Conservation (phyloP, 2,329 filamentous ascomycete species). For the Diaporthe caulivora region DNA sequence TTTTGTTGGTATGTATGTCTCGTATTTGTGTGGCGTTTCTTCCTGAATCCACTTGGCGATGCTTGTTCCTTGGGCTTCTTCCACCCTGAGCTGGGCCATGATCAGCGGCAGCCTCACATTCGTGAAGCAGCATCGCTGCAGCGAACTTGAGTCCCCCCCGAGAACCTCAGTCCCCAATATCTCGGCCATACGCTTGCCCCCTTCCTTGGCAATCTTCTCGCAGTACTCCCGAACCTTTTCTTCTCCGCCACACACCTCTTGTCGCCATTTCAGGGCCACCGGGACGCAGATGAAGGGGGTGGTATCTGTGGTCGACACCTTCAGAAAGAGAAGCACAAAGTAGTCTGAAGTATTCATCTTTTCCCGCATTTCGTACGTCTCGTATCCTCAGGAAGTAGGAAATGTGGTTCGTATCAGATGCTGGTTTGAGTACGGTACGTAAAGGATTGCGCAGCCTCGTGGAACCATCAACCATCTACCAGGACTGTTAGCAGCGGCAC, state of each 20-base stretch:
- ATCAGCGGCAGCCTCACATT: slow-evolving; percentile 72
- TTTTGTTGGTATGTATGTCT: slow-evolving; percentile 71
- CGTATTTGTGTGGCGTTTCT: slow-evolving; percentile 52
- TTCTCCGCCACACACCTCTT: slow-evolving; percentile 74
- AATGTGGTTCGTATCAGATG: slow-evolving; percentile 73
- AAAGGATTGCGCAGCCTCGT: slow-evolving; percentile 76
- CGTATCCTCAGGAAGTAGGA: slow-evolving; percentile 78
- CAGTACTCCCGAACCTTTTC: slow-evolving; percentile 71
- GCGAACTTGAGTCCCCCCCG: slow-evolving; percentile 62
- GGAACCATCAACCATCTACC: slow-evolving; percentile 77
- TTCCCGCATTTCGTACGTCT: slow-evolving; percentile 51
- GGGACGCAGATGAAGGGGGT: slow-evolving; percentile 73
- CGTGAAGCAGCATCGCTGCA: slow-evolving; percentile 70
- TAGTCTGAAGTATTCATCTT: slow-evolving; percentile 53
- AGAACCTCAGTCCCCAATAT: slow-evolving; percentile 74
- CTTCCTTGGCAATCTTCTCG: slow-evolving; percentile 64
- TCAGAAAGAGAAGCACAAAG: slow-evolving; percentile 75
- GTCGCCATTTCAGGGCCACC: slow-evolving; percentile 72
- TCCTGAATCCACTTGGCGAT: slow-evolving; percentile 50
- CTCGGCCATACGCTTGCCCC: slow-evolving; percentile 66
- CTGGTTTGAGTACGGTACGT: slow-evolving; percentile 77
- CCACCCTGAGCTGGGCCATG: slow-evolving; percentile 31
- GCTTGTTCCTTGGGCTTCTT: slow-evolving; percentile 36
- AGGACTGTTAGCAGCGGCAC: slow-evolving; percentile 36
- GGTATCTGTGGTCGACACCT: slow-evolving; percentile 75